Conservation (phyloP, 805 yeast genomes). For the Spathaspora gorwiae region DNA sequence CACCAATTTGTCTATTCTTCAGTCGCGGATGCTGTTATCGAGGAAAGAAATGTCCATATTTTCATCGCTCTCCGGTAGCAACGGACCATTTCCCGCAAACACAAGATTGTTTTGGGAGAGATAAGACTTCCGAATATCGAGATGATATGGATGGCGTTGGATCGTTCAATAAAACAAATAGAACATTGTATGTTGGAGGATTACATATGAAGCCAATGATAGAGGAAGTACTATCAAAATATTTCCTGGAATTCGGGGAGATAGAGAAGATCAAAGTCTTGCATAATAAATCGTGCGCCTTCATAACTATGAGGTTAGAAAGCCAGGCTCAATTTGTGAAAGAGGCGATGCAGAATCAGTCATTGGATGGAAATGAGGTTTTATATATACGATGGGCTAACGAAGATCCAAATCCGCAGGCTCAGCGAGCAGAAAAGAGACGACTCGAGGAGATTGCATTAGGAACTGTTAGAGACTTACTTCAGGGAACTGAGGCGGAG, state of each 20-base stretch:
- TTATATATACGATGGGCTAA: conserved; percentile 82
- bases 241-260: conserved; percentile 73
- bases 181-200: conserved; percentile 74
- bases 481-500: conserved; percentile 23
- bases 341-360: conserved; percentile 88
- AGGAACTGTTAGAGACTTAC: conserved; percentile 45
- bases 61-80: conserved; percentile 70
- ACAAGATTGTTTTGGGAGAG: conserved; percentile 90
- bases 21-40: conserved; percentile 84
- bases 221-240: conserved; percentile 32
- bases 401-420: conserved; percentile 77
- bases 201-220: conserved; percentile 34
- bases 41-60: conserved; percentile 70
- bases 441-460: conserved; percentile 50
- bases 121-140: conserved; percentile 70
- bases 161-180: conserved; percentile 61
- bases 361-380: conserved; percentile 61
- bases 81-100: conserved; percentile 57
- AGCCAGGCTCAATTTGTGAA: conserved; percentile 88
- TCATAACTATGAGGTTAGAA: conserved; percentile 66
- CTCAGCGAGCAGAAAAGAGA: conserved; percentile 47
- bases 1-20: conserved; percentile 71
- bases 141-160: conserved; percentile 97
- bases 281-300: conserved; percentile 64
- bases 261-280: conserved; percentile 63